Percentiles rank a stretch among this genome's conserved stretches.
phyloP scores from a whole-genome alignment of 2,329 filamentous ascomycete genomes.

The Zymoseptoria crescenta region DNA sequence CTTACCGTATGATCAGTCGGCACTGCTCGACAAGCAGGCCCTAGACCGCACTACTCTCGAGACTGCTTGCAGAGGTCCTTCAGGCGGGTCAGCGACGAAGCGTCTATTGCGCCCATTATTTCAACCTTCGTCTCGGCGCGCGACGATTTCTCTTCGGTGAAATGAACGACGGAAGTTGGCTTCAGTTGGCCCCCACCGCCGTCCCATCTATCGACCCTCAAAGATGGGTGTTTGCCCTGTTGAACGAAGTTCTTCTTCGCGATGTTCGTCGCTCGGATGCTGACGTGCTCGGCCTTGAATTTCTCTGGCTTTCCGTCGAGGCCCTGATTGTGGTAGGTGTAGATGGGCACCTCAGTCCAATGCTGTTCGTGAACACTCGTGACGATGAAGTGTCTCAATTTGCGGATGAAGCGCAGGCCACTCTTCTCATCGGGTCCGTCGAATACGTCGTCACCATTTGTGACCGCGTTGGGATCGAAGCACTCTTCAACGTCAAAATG shows the following conservation, averaged over 20 bases:
- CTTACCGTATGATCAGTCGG: neutral
- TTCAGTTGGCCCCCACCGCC: neutral
- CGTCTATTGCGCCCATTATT: neutral
- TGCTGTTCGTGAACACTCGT: neutral
- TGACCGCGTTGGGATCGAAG: neutral
- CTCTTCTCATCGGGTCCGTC: neutral
- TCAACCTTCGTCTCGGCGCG: neutral
- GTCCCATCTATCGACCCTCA: neutral
- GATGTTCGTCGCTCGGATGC: neutral
- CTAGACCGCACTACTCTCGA: neutral
- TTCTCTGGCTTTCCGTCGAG: neutral
- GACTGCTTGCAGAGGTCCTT: neutral
- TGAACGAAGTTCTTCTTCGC: neutral
- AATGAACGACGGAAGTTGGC: neutral
- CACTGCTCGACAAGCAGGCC: neutral
- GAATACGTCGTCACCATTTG: neutral
- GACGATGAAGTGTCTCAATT: neutral
- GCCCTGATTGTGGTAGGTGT: neutral
- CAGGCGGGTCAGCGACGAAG: neutral
- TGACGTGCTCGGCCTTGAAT: constrained; percentile 1
- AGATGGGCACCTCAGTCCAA: neutral
- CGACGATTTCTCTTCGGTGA: neutral
- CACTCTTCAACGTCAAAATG: neutral
- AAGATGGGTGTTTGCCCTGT: neutral
- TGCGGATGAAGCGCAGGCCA: neutral